These are phyloP conservation scores for Somion occarium DNA, from an alignment of 1,284 basidiomycete species.

Conservation along the genomic window DNA sequence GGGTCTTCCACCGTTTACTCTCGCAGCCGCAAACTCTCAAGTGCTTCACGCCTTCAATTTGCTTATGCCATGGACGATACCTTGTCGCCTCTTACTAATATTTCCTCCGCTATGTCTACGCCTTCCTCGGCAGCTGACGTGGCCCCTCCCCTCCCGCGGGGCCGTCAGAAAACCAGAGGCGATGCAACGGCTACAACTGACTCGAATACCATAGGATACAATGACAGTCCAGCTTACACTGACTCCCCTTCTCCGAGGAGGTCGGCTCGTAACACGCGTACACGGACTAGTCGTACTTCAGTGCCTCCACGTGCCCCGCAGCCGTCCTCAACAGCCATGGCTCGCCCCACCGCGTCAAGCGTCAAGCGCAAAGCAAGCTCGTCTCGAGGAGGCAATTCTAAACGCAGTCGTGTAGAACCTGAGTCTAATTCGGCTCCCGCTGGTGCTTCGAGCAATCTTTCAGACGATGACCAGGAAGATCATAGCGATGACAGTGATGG, in stretches of 20 bases:
- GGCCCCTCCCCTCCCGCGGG: too few species aligned
- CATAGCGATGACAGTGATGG: constrained; percentile 1
- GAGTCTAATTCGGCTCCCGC: not conserved
- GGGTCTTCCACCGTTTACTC: too few species aligned
- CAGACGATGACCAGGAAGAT: constrained; percentile 1
- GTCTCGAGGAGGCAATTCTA: not conserved
- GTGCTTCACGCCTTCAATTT: not conserved
- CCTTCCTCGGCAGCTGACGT: not conserved
- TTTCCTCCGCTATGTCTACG: not conserved
- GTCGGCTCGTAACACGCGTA: not conserved
- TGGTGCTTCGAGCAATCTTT: not conserved
- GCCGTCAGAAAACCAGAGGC: not conserved
- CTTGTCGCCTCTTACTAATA: constrained; percentile 1
- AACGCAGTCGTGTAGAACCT: constrained; percentile 1
- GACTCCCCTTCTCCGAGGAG: constrained; percentile 1
- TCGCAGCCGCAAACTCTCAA: not conserved
- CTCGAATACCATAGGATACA: not conserved
- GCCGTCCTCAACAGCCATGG: not conserved
- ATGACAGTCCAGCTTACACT: not conserved
- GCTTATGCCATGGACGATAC: too few species aligned
- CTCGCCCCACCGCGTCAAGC: not conserved
- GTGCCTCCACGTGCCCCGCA: not conserved
- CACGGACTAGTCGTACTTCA: not conserved
- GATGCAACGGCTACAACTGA: not conserved
- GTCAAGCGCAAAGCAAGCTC: not conserved